A percentile compares a stretch with the other conserved stretches of the same genome.
These are phyloP conservation scores for Melanogaster broomeanus DNA, from an alignment of 768 basidiomycete genomes.

Conservation along the genomic window DNA sequence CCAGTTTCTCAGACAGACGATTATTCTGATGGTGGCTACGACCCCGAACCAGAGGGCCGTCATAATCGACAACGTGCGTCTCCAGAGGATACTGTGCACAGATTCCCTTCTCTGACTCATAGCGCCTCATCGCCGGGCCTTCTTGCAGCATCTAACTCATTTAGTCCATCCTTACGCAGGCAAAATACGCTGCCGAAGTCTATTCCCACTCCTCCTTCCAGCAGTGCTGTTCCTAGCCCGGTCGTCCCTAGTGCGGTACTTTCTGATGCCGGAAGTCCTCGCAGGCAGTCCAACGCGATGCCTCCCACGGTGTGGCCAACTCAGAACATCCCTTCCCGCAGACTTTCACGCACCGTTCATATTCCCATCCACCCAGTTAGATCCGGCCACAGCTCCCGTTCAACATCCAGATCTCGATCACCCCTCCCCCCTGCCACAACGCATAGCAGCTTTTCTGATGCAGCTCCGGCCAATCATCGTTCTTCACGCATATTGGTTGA, in stretches of 20 bases:
- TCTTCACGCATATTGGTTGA: slow-evolving; percentile 83
- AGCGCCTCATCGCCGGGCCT: slow-evolving; percentile 56
- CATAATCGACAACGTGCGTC: slow-evolving; percentile 80
- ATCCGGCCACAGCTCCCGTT: slow-evolving; percentile 86
- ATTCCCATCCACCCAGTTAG: slow-evolving; percentile 65
- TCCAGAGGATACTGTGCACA: slow-evolving; percentile 42
- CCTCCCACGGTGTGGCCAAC: slow-evolving; percentile 56
- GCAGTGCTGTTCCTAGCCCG: slow-evolving; percentile 60
- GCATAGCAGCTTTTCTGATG: slow-evolving; percentile 66
- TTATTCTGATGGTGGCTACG: slow-evolving; percentile 83
- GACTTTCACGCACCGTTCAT: slow-evolving; percentile 84
- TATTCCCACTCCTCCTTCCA: slow-evolving; percentile 47
- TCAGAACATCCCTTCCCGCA: slow-evolving; percentile 64
- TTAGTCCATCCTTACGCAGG: slow-evolving; percentile 69
- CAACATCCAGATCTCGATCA: slow-evolving; percentile 92
- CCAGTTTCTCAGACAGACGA: slow-evolving; percentile 65
- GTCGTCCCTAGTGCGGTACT: slow-evolving; percentile 59
- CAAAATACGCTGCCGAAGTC: slow-evolving; percentile 63
- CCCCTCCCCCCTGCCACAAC: slow-evolving; percentile 75
- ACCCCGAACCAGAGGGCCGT: slow-evolving; percentile 62
- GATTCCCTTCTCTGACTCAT: slow-evolving; percentile 49
- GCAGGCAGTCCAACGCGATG: slow-evolving; percentile 57
- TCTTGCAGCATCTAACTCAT: slow-evolving; percentile 65
- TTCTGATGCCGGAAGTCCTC: slow-evolving; percentile 65
- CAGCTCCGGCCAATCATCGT: slow-evolving; percentile 57